These are phyloP conservation scores for Acephala macrosclerotiorum DNA, from an alignment of 2,329 filamentous ascomycete genomes.

Conservation along the genomic window DNA sequence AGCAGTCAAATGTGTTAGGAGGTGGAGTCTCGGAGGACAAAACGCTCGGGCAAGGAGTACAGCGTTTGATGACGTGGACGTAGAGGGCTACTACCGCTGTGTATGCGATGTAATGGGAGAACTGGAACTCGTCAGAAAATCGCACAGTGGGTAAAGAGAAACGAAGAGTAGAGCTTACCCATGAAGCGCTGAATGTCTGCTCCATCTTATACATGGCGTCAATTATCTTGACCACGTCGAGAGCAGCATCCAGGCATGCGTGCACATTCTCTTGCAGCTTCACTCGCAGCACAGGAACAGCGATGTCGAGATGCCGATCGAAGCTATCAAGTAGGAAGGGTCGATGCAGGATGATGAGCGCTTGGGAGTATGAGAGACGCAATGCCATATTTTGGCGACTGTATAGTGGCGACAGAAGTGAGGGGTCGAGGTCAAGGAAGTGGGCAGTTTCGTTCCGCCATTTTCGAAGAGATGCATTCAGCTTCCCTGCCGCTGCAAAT, in stretches of 20 bases:
- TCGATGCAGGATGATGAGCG: conserved; percentile 43
- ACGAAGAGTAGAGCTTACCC: conserved; percentile 28
- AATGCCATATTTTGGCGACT: conserved; percentile 19
- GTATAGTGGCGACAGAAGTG: conserved; percentile 6
- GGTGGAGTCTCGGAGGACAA: background rate
- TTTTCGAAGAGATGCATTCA: conserved; percentile 3
- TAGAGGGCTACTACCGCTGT: conserved; percentile 51
- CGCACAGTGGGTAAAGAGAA: background rate
- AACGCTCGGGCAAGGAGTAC: conserved; percentile 8
- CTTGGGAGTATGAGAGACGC: conserved; percentile 33
- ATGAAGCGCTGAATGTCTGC: conserved; percentile 16
- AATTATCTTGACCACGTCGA: conserved; percentile 17
- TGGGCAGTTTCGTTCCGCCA: conserved; percentile 19
- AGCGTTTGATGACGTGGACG: conserved; percentile 50
- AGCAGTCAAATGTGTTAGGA: background rate
- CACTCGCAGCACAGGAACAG: conserved; percentile 23
- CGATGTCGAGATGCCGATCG: conserved; percentile 23
- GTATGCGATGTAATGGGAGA: conserved; percentile 51
- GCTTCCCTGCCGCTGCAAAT: background rate
- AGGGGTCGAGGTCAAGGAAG: conserved; percentile 19
- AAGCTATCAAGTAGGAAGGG: conserved; percentile 43
- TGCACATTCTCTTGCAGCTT: conserved; percentile 20
- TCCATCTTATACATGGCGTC: conserved; percentile 13
- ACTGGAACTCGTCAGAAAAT: conserved; percentile 39
- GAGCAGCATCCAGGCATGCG: conserved; percentile 19